phyloP scores from a whole-genome alignment of 768 basidiomycete genomes.

The button mushroom (Agaricus bisporus) region DNA sequence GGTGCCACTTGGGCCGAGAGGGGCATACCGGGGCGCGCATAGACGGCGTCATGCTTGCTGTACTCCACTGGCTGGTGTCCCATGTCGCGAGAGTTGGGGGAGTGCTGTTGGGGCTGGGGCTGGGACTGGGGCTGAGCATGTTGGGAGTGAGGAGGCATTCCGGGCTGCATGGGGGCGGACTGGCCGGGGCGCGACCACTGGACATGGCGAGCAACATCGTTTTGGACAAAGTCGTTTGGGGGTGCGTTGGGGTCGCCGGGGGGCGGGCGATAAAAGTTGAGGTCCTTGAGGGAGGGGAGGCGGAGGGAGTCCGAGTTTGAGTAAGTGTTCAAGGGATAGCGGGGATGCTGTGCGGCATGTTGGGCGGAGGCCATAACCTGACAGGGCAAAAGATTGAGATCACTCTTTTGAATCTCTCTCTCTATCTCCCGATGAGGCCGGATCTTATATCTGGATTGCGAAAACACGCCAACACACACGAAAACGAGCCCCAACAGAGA shows the following conservation, averaged over 20 bases:
- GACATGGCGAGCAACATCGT: slow-evolving; percentile 26
- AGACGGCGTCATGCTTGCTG: slow-evolving; percentile 42
- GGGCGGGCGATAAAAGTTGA: slow-evolving; percentile 46
- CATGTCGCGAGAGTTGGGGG: slow-evolving; percentile 39
- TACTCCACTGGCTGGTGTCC: slow-evolving; percentile 32
- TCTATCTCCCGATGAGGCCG: slow-evolving; percentile 66
- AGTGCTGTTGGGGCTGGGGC: slow-evolving; percentile 30
- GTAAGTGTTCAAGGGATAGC: slow-evolving; percentile 12
- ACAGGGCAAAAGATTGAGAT: slow-evolving; percentile 34
- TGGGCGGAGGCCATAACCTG: slow-evolving; percentile 47
- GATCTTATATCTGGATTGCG: slow-evolving; percentile 34
- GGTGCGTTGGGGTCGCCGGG: slow-evolving; percentile 16
- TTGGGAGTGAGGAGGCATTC: slow-evolving; percentile 19
- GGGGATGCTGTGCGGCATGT: slow-evolving; percentile 28
- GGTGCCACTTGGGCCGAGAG: slow-evolving; percentile 37
- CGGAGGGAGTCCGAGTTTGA: slow-evolving; percentile 41
- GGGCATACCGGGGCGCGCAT: slow-evolving; percentile 41
- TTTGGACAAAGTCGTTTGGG: slow-evolving; percentile 20
- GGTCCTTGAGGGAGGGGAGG: slow-evolving; percentile 67
- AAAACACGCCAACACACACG: slow-evolving; percentile 8
- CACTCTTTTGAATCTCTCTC: slow-evolving; percentile 39
- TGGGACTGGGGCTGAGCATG: slow-evolving; percentile 27
- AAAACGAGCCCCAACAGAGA: slow-evolving; percentile 10
- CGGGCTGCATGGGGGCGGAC: slow-evolving; percentile 10
- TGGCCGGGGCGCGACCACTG: slow-evolving; percentile 26